phyloP scores from a whole-genome alignment of 1,284 basidiomycete species.

The Boletellus sp. region DNA sequence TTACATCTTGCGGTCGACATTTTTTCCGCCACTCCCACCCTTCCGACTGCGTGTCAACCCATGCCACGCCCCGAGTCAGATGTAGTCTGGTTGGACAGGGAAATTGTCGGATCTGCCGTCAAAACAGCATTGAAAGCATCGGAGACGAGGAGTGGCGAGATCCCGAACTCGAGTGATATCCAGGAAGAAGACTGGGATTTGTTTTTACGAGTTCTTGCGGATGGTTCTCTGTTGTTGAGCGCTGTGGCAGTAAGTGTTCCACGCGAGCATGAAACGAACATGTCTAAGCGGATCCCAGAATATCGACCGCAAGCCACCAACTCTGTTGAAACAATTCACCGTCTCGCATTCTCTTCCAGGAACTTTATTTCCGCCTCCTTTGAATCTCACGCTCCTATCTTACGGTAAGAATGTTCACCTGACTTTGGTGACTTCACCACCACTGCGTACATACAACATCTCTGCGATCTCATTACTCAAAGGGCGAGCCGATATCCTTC shows the following conservation, averaged over 20 bases:
- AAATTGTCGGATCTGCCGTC: conserved; percentile 51
- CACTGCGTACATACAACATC: conserved; percentile 55
- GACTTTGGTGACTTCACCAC: conserved; percentile 58
- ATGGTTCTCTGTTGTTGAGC: conserved; percentile 69
- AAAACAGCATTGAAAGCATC: conserved; percentile 34
- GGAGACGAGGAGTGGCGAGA: conserved; percentile 37
- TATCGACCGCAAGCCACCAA: conserved; percentile 86
- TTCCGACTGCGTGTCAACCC: conserved; percentile 13
- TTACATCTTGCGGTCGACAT: conserved; percentile 75
- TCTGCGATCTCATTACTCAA: conserved; percentile 58
- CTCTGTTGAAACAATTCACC: conserved; percentile 73
- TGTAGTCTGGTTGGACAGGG: conserved; percentile 63
- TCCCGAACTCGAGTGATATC: conserved; percentile 54
- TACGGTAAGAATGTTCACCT: conserved; percentile 42
- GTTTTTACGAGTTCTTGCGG: conserved; percentile 66
- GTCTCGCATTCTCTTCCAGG: conserved; percentile 59
- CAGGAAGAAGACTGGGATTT: conserved; percentile 74
- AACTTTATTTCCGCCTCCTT: conserved; percentile 44
- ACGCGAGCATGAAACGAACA: background rate
- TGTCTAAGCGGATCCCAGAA: conserved; percentile 49
- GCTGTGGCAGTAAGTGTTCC: conserved; percentile 63
- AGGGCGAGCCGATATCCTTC: conserved; percentile 51
- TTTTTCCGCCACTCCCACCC: conserved; percentile 48
- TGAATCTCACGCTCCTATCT: conserved; percentile 54
- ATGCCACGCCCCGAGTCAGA: conserved; percentile 40